Evolutionary conservation across 345 rosid genomes (phyloP).

Genomic region (Diplotaxis tenuifolia): DNA sequence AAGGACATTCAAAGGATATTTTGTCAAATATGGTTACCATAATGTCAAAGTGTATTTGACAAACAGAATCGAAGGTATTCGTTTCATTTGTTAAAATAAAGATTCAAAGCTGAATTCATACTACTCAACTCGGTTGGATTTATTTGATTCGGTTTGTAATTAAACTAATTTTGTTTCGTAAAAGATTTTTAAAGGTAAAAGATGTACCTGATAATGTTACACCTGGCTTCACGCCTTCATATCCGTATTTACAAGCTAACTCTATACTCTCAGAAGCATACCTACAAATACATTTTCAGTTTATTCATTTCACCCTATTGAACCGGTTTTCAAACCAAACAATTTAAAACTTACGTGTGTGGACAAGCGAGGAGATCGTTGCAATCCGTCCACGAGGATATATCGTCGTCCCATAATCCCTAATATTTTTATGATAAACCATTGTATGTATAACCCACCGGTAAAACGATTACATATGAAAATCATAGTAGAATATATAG

Average conservation of each 20-base stretch:
- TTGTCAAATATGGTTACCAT: background rate
- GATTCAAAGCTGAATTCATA: background rate
- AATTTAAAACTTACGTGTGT: constrained; percentile 46
- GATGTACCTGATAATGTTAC: constrained; percentile 63
- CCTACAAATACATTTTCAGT: constrained; percentile 27
- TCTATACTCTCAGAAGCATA: constrained; percentile 82
- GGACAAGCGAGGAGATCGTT: constrained; percentile 65
- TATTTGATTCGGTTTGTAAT: background rate
- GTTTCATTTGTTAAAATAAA: background rate
- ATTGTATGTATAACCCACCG: background rate
- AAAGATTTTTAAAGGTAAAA: background rate
- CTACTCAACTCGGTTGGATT: background rate
- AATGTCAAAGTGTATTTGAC: background rate
- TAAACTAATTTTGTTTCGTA: background rate
- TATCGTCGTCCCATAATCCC: constrained; percentile 84
- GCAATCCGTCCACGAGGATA: constrained; percentile 71
- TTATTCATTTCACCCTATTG: background rate
- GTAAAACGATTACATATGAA: background rate
- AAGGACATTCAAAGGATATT: no score
- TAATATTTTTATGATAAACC: constrained; percentile 23
- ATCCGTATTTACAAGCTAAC: constrained; percentile 93
- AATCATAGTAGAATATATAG: background rate
- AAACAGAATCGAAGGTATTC: background rate
- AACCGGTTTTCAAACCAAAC: background rate
- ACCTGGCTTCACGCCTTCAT: constrained; percentile 68